A percentile compares a stretch with the other conserved stretches of the same genome.
Evolutionary conservation across 75 land plant genomes (phyloP).

Genomic region (Picea sitchensis): DNA sequence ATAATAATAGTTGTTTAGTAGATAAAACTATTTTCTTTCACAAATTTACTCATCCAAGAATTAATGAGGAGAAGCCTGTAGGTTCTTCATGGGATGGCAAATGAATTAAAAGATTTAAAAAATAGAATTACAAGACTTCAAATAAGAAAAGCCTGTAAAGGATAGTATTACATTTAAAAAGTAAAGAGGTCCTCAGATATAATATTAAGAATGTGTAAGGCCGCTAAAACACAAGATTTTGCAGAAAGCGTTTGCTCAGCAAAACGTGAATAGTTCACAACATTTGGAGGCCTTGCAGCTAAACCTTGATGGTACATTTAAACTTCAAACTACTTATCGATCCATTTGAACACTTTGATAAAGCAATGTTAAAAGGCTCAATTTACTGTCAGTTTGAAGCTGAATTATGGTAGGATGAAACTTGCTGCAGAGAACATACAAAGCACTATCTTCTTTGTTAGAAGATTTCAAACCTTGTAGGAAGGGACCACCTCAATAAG

Average conservation of each 20-base stretch:
- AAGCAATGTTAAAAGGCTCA: background rate
- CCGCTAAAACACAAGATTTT: background rate
- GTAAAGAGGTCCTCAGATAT: background rate
- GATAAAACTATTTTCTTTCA: too few relatives aligned
- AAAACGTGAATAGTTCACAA: background rate
- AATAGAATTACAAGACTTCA: background rate
- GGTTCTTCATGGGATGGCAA: background rate
- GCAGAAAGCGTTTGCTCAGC: slow-evolving; percentile 3
- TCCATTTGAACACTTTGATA: background rate
- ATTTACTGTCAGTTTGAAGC: background rate
- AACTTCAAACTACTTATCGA: background rate
- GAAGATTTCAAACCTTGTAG: background rate
- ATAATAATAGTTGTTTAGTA: too few relatives aligned
- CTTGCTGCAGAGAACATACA: background rate
- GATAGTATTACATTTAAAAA: too few relatives aligned
- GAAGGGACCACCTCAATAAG: background rate
- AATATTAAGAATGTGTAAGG: background rate
- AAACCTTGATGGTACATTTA: too few relatives aligned
- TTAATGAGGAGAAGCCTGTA: background rate
- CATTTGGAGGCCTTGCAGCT: background rate
- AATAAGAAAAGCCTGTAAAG: background rate
- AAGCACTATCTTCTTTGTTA: background rate
- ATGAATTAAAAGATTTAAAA: background rate
- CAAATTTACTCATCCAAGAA: too few relatives aligned
- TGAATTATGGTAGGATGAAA: background rate